phyloP scores from a whole-genome alignment of 495 filamentous ascomycete species.

The Aspergillus ellipticus region DNA sequence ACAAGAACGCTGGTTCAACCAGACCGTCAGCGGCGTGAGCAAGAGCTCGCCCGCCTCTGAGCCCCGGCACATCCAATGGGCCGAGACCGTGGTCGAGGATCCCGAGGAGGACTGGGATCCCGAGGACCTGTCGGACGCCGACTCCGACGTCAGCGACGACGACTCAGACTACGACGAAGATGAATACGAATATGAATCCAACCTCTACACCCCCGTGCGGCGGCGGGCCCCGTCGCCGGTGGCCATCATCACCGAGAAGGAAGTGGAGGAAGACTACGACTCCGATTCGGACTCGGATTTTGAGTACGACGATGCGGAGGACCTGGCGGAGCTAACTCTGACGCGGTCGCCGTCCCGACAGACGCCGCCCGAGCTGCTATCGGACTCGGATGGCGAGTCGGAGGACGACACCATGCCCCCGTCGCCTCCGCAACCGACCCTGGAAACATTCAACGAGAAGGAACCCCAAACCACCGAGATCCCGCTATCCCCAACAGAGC shows the following conservation, averaged over 20 bases:
- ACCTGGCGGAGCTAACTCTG: slow-evolving; percentile 63
- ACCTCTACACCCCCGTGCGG: slow-evolving; percentile 35
- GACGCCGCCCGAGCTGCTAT: slow-evolving; percentile 74
- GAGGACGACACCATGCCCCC: slow-evolving; percentile 76
- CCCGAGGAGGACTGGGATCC: slow-evolving; percentile 68
- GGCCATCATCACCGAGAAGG: slow-evolving; percentile 36
- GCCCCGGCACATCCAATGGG: slow-evolving; percentile 81
- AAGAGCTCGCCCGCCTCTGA: slow-evolving; percentile 49
- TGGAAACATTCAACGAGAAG: slow-evolving; percentile 71
- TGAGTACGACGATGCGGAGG: slow-evolving; percentile 66
- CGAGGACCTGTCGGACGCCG: slow-evolving; percentile 54
- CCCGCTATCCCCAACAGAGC: slow-evolving; percentile 39
- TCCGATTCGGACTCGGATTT: slow-evolving; percentile 48
- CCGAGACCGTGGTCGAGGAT: slow-evolving; percentile 72
- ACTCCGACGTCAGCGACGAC: slow-evolving; percentile 52
- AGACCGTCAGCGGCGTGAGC: slow-evolving; percentile 75
- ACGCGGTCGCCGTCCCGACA: slow-evolving; percentile 70
- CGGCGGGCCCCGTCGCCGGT: slow-evolving; percentile 38
- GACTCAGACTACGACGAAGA: slow-evolving; percentile 52
- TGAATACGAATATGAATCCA: slow-evolving; percentile 53
- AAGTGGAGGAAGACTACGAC: slow-evolving; percentile 48
- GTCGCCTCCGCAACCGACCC: slow-evolving; percentile 67
- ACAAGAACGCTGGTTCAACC: slow-evolving; percentile 98
- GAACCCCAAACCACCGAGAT: slow-evolving; percentile 51
- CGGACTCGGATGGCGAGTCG: slow-evolving; percentile 64